A percentile compares a stretch with the other conserved stretches of the same genome.
Conservation (phyloP, 768 basidiomycete genomes). For the Strobilomyces dryophilus region DNA sequence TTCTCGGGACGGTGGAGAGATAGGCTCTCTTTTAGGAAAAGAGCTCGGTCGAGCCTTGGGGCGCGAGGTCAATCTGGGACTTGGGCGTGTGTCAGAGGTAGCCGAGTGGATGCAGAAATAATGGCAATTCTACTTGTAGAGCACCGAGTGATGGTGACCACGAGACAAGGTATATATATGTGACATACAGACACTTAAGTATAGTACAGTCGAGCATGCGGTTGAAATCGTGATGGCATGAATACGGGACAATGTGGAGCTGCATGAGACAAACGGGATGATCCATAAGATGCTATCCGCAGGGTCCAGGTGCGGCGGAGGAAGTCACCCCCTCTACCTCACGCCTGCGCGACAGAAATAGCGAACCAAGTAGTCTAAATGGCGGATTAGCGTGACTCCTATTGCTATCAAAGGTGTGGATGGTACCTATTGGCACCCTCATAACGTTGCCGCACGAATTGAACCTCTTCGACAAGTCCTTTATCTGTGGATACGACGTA, state of each 20-base stretch:
- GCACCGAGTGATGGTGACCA: no score
- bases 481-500: conserved; percentile 2
- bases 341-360: conserved; percentile 59
- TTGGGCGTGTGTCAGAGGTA: conserved; percentile 25
- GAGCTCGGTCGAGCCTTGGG: conserved; percentile 55
- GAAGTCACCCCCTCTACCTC: conserved; percentile 16
- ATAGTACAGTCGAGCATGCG: background rate
- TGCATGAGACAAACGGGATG: background rate
- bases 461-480: conserved; percentile 36
- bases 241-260: background rate
- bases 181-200: conserved; percentile 3
- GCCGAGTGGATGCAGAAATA: conserved; percentile 12
- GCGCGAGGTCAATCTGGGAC: conserved; percentile 30
- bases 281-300: conserved; percentile 1
- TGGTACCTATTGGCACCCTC: conserved; percentile 62
- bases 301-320: background rate
- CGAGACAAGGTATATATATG: no score
- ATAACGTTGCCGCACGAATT: conserved; percentile 54
- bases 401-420: background rate
- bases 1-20: conserved; percentile 54
- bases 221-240: background rate
- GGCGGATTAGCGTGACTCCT: conserved; percentile 4
- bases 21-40: conserved; percentile 60
- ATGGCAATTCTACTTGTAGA: background rate
- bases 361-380: conserved; percentile 55